Evolutionary conservation across 768 basidiomycete genomes (phyloP).

Genomic region (Macrolepiota fuliginosa): DNA sequence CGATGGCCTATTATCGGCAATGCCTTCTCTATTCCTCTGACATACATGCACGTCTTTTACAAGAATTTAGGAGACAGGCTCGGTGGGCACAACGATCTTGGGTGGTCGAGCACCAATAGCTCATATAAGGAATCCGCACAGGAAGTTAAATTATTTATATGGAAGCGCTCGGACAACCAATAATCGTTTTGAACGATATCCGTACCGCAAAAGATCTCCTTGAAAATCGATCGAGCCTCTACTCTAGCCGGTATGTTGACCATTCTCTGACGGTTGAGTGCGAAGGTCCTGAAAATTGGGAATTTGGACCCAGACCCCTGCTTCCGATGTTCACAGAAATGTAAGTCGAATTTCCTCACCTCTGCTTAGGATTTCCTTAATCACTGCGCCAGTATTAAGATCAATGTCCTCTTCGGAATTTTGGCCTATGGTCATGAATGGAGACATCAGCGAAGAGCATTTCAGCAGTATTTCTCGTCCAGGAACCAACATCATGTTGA

Average conservation of each 20-base stretch:
- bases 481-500: background rate
- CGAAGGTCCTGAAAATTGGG: background rate
- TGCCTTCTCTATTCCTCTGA: conserved; percentile 3
- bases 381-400: background rate
- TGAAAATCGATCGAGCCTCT: background rate
- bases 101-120: background rate
- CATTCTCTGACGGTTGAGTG: background rate
- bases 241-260: background rate
- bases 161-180: background rate
- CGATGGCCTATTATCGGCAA: conserved; percentile 11
- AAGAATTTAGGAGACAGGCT: background rate
- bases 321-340: background rate
- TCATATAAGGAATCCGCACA: background rate
- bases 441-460: background rate
- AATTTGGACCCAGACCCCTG: background rate
- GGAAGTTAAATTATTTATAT: conserved; percentile 16
- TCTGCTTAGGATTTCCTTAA: background rate
- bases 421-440: background rate
- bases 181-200: background rate
- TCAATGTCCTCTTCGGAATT: background rate
- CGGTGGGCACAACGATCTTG: background rate
- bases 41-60: background rate
- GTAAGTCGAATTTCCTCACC: background rate
- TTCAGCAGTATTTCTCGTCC: background rate
- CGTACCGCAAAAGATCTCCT: background rate